phyloP scores from a whole-genome alignment of 768 basidiomycete genomes.

The Lentinula sp. region DNA sequence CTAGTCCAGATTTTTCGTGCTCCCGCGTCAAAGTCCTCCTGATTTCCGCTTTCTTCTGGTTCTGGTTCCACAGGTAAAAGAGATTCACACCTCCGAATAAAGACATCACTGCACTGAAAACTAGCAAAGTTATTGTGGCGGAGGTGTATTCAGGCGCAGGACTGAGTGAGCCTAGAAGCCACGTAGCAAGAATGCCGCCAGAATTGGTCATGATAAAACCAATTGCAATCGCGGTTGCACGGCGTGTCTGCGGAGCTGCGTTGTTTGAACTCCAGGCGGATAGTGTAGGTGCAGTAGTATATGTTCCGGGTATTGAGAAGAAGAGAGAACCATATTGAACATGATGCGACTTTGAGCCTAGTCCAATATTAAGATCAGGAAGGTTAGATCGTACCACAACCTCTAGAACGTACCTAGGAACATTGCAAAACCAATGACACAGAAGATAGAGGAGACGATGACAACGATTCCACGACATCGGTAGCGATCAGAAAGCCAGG shows the following conservation, averaged over 20 bases:
- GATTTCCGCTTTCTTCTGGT: constrained; percentile 18
- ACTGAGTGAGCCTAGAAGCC: constrained; percentile 42
- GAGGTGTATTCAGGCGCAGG: constrained; percentile 19
- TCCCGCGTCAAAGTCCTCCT: constrained; percentile 12
- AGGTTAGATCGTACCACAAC: not conserved
- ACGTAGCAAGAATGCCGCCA: constrained; percentile 56
- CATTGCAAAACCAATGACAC: constrained; percentile 30
- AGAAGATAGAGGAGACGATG: constrained; percentile 23
- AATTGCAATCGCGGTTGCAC: constrained; percentile 54
- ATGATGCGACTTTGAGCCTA: constrained; percentile 29
- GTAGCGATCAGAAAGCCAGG: constrained; percentile 20
- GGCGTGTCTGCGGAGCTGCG: constrained; percentile 45
- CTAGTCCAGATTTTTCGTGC: constrained; percentile 17
- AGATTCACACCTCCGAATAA: constrained; percentile 17
- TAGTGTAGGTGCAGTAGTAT: constrained; percentile 46
- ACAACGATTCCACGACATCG: constrained; percentile 21
- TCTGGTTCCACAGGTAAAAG: constrained; percentile 16
- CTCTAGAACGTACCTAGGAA: constrained; percentile 24
- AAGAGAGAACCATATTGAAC: constrained; percentile 53
- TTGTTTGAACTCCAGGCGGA: constrained; percentile 62
- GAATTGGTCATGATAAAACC: constrained; percentile 53
- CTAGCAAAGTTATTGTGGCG: constrained; percentile 4
- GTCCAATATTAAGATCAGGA: not conserved
- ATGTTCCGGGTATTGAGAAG: constrained; percentile 46
- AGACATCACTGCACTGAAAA: constrained; percentile 13